Evolutionary conservation across 306 rosid genomes (phyloP), one percentile per base, ranked within the genome.

Genomic region (Ammopiptanthus mongolicus): DNA sequence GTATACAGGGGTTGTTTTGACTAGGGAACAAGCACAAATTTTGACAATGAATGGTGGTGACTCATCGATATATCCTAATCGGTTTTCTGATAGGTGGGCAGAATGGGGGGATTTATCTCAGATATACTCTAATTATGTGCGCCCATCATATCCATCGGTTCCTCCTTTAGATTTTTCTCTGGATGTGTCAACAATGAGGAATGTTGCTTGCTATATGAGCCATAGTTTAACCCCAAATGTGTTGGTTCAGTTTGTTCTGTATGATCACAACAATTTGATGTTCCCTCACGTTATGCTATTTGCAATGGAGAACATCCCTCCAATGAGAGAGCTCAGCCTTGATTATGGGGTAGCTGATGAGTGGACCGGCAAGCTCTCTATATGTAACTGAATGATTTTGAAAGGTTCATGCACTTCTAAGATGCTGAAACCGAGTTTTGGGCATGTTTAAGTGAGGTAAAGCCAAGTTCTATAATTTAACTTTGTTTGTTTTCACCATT

Each of bases 51-150:
- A 86, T 82, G 99, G 99, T 47, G 97, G 99, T 47, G 99, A 95
- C 77, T 71, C 78, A 3, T 78, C 85, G 79, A 78, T 95, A 44
- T 85, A 92, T 80, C 99, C 99, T 0, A 84, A 75, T 71, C 85
- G 90, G 18, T 95, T 95, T 84, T 53, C 93, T 5, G 88, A 85
- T 39, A 89, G 93, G 80, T 95, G 97, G 97, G 85, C 91, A 33
- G 99, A 95, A 59, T 95, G 99, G 99, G 99, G 99, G 13, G 93
- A 95, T 82, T 78, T 95, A 57, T 95, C 97, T 81, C 96, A 79
- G 82, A 70, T 89, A 68, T 71, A 74, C 78, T 9, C 92, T 18
- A 78, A 86, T 63, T 87, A 88, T 85, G 85, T 56, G 44, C 91
- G 96, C 19, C 97, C 99, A 8, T 84, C 93, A 0, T 92, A 81